phyloP scores from a whole-genome alignment of 2,329 filamentous ascomycete genomes.

The Metarhizium anisopliae region DNA sequence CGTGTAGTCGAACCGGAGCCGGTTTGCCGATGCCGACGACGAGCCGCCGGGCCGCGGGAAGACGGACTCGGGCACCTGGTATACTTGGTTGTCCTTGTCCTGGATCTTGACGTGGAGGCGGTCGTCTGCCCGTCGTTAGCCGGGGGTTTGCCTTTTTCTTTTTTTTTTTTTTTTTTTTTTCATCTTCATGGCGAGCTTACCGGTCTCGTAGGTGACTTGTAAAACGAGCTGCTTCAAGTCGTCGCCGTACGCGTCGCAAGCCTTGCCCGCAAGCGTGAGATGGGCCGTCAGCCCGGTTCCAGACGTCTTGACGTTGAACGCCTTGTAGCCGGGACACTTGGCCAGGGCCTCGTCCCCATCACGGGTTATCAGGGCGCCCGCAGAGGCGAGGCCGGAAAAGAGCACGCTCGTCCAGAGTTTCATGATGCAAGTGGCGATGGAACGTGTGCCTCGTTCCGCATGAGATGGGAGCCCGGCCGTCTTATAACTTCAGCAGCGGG shows the following conservation, averaged over 20 bases:
- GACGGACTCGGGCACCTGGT: slow-evolving; percentile 64
- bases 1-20: slow-evolving; percentile 37
- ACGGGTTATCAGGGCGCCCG: slow-evolving; percentile 7
- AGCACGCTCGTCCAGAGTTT: slow-evolving; percentile 11
- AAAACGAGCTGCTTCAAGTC: slow-evolving; percentile 61
- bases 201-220: slow-evolving; percentile 39
- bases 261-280: slow-evolving; percentile 56
- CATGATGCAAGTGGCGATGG: slow-evolving; percentile 5
- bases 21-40: slow-evolving; percentile 19
- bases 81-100: slow-evolving; percentile 60
- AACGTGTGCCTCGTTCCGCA: no score
- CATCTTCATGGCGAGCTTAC: slow-evolving; percentile 7
- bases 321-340: slow-evolving; percentile 61
- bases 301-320: slow-evolving; percentile 47
- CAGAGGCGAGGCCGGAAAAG: slow-evolving; percentile 12
- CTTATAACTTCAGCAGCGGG: not conserved
- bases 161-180: no score
- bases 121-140: slow-evolving; percentile 32
- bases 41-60: slow-evolving; percentile 42
- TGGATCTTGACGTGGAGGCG: slow-evolving; percentile 70
- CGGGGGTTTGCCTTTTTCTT: no score
- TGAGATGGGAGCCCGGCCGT: not conserved
- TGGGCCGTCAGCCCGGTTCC: slow-evolving; percentile 55
- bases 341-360: slow-evolving; percentile 9
- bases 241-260: slow-evolving; percentile 71